Conservation (phyloP, 805 yeast genomes). For the Lipomyces yamanashiensis region DNA sequence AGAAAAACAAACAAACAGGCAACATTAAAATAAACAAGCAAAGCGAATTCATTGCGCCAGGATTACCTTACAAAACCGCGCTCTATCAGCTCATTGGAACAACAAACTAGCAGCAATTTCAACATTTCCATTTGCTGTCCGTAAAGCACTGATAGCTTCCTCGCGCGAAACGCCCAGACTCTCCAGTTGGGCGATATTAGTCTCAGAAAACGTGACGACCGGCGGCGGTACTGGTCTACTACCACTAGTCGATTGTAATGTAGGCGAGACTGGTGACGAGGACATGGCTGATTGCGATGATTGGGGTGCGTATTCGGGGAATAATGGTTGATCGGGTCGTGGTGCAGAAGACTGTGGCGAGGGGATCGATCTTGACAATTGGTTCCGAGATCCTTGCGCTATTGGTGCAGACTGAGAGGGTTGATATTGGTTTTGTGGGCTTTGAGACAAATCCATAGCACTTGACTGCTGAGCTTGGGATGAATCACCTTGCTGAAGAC, state of each 20-base stretch:
- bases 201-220: slow-evolving; percentile 44
- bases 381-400: too few relatives aligned
- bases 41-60: background rate
- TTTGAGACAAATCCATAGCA: background rate
- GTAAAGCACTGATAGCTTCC: slow-evolving; percentile 69
- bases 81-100: slow-evolving; percentile 24
- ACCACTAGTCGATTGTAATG: background rate
- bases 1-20: background rate
- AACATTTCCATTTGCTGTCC: slow-evolving; percentile 71
- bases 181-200: slow-evolving; percentile 54
- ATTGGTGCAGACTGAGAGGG: too few relatives aligned
- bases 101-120: slow-evolving; percentile 81
- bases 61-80: background rate
- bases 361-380: background rate
- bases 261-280: background rate
- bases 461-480: background rate
- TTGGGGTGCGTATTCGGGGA: slow-evolving; percentile 20
- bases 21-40: background rate
- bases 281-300: slow-evolving; percentile 13
- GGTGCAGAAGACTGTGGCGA: background rate
- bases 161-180: slow-evolving; percentile 71
- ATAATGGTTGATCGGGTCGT: slow-evolving; percentile 1
- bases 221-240: slow-evolving; percentile 5
- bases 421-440: background rate
- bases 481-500: background rate